Conservation (phyloP, 805 yeast species). For the Lipomyces orientalis region DNA sequence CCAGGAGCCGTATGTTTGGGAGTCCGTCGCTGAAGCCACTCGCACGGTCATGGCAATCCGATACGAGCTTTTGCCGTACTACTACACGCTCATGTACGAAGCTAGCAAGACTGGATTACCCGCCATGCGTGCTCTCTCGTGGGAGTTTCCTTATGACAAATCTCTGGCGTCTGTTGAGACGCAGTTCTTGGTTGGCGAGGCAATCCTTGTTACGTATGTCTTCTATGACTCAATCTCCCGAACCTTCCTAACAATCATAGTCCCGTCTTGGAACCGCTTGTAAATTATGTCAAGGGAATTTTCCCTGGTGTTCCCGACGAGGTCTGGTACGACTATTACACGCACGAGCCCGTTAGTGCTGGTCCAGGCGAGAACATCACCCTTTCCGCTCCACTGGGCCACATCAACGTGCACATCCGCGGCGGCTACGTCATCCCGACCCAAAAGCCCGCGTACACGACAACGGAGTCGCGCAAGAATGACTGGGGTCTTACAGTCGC, state of each 20-base stretch:
- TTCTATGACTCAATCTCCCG: conserved; percentile 49
- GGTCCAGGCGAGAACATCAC: conserved; percentile 37
- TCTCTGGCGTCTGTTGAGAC: conserved; percentile 62
- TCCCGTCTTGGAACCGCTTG: conserved; percentile 48
- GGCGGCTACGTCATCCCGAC: conserved; percentile 69
- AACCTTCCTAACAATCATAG: conserved; percentile 5
- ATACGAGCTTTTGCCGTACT: conserved; percentile 66
- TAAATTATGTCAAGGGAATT: conserved; percentile 47
- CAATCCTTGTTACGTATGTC: conserved; percentile 54
- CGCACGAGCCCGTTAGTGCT: conserved; percentile 47
- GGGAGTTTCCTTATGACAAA: conserved; percentile 33
- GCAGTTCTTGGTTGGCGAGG: conserved; percentile 68
- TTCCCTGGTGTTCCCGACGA: conserved; percentile 47
- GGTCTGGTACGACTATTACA: conserved; percentile 24
- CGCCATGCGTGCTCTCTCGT: conserved; percentile 67
- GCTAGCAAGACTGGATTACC: conserved; percentile 62
- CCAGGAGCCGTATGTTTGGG: conserved; percentile 49
- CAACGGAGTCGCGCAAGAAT: conserved; percentile 72
- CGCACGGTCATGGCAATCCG: conserved; percentile 39
- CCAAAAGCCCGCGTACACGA: conserved; percentile 56
- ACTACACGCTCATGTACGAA: conserved; percentile 69
- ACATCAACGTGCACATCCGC: conserved; percentile 54
- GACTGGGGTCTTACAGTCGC: conserved; percentile 72
- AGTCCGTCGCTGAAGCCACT: conserved; percentile 33
- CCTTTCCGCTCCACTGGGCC: conserved; percentile 53